Base-by-base conservation (phyloP, 768 basidiomycete species). In the Boletus eberwhitei region DNA sequence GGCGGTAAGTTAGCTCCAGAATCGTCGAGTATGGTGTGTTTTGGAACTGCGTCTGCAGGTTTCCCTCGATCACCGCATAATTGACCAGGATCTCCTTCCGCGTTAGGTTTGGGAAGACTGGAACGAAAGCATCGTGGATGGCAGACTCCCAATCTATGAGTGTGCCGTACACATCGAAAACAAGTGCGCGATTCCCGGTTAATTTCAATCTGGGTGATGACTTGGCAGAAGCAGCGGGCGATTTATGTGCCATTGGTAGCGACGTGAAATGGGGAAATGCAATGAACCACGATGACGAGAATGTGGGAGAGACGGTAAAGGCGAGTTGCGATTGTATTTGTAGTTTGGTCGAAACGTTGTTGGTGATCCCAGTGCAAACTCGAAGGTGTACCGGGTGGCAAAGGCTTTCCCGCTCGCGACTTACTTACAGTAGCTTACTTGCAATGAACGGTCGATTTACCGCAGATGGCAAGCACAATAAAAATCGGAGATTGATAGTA, bases 161-260 rank as follows among this genome's bases (percentile, higher is more conserved):
- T 1, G 89, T 91, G 4, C 85, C 88, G 58, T 90, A 90, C 55
- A 87, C 85, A 59, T 92, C 89, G 64, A 88, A 87, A 45, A 88
- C 73, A 40, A 90, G 77, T 22, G 78, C 79, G 17, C 51, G 57
- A 48, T 70, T 58, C 3, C 57, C 37, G 14, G 59, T 64, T 35
- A 67, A 58, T 44, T 54, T 59, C 44, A 54, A n/a, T 43, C 29
- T 14, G 13, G 26, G 48, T 14, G 40, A 29, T 14, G 40, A 29
- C 29, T 50, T 47, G 32, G 46, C 35, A 34, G 57, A 44, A 53
- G 52, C 16, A 35, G 45, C 47, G n/a, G 37, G 54, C 43, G 59
- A 40, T 26, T 8, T 47, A 58, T 54, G n/a, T 50, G 64, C 54
- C 41, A 66, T 65, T 66, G 61, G 59, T 32, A 31, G 46, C 29